Conservation (phyloP, 2,329 filamentous ascomycete genomes). For the Nothophoma quercina region DNA sequence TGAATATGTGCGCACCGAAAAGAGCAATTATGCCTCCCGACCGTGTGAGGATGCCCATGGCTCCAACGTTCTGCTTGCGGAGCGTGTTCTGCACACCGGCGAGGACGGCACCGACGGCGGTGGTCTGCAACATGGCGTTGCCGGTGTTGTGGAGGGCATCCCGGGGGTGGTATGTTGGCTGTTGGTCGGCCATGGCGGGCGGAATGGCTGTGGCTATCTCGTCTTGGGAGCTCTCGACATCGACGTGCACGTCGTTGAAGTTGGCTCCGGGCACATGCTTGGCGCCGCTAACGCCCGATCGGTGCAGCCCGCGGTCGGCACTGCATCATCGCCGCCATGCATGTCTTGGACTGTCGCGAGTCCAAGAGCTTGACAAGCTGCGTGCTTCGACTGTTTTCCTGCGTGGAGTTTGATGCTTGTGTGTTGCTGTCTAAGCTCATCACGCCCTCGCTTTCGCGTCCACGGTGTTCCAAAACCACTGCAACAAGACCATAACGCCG, state of each 20-base stretch:
- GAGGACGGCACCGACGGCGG: conserved; percentile 72
- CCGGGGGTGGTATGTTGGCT: conserved; percentile 68
- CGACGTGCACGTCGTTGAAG: conserved; percentile 20
- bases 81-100: conserved; percentile 88
- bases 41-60: conserved; percentile 80
- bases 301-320: conserved; percentile 5
- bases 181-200: conserved; percentile 48
- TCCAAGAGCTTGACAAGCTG: neutral
- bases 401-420: neutral
- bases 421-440: neutral
- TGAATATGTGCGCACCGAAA: conserved; percentile 62
- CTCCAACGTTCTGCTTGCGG: conserved; percentile 80
- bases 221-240: conserved; percentile 27
- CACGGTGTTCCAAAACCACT: conserved; percentile 5
- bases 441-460: neutral
- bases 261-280: conserved; percentile 24
- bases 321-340: conserved; percentile 15
- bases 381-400: conserved; percentile 1
- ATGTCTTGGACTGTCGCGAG: conserved; percentile 9
- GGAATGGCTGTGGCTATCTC: conserved; percentile 33
- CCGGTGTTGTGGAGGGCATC: conserved; percentile 75
- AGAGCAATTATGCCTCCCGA: conserved; percentile 76
- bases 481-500: conserved; percentile 5
- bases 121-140: conserved; percentile 70
- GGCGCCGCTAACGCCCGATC: conserved; percentile 12